Percentiles rank a stretch among this genome's conserved stretches.
These are phyloP conservation scores for Delonix regia DNA, from an alignment of 306 rosid genomes.

Conservation along the genomic window DNA sequence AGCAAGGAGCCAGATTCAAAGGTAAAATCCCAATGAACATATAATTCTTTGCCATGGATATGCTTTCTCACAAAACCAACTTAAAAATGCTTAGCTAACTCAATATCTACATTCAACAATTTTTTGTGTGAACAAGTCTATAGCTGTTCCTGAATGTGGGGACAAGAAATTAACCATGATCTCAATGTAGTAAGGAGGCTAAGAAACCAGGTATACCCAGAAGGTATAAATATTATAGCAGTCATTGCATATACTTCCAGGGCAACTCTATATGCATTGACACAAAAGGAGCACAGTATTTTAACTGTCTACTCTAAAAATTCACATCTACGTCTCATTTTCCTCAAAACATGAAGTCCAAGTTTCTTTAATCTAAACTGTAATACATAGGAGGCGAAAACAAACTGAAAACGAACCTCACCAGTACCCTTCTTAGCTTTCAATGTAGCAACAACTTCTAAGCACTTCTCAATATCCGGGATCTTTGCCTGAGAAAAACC, in stretches of 20 bases:
- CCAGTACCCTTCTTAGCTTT: conserved; percentile 95
- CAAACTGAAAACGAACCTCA: conserved; percentile 75
- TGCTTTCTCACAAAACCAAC: not conserved
- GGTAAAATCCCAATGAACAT: not conserved
- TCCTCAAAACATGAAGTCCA: not conserved
- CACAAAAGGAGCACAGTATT: conserved; percentile 5
- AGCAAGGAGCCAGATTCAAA: not conserved
- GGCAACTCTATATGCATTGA: conserved; percentile 8
- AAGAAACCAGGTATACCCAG: not conserved
- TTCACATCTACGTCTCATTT: not conserved
- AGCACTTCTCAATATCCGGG: conserved; percentile 95
- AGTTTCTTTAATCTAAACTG: conserved; percentile 27
- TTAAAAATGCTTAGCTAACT: not conserved
- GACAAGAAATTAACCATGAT: not conserved
- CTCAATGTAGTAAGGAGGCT: not conserved
- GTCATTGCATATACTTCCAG: conserved; percentile 7
- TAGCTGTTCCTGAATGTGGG: not conserved
- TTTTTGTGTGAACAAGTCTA: not conserved
- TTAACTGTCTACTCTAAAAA: conserved; percentile 6
- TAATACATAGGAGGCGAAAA: conserved; percentile 1
- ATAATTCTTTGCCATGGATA: not conserved
- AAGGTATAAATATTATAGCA: not conserved
- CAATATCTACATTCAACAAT: not conserved
- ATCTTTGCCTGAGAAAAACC: conserved; percentile 80
- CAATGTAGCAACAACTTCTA: conserved; percentile 83